Evolutionary conservation across 164 flowering plant genomes (phyloP), one percentile per base, ranked within the genome.

Genomic region (Annona cherimola): DNA sequence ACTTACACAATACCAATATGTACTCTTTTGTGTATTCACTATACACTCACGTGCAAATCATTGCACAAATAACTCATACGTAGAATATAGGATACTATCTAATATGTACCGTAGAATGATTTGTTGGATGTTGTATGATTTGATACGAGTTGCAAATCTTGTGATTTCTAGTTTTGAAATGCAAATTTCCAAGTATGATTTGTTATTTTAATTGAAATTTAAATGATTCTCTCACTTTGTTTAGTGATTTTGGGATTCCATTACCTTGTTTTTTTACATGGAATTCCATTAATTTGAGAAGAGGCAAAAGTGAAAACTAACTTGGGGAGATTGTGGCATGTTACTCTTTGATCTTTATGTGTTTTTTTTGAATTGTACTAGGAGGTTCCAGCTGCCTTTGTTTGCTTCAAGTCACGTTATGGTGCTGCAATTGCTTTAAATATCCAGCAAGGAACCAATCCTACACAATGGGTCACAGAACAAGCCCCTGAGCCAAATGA

Each of bases 371-470:
- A 42, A 26, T 68, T 73, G 41, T 75, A 61, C 65, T 75, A 95
- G 98, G 99, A 93, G 75, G 77, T 83, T 69, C 84, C 85, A 69
- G 93, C 97, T 63, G 98, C 99, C 20, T 91, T 95, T 81, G 99
- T 95, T 42, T 91, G 85, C 71, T 95, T 95, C 84, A 95, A 85
- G 78, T 78, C 96, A 65, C 92, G 92, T 18, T 86, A 86, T 80
- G 88, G 81, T 78, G 98, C 98, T 71, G 90, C 95, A 59, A 67
- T 76, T 81, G 91, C 88, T 75, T 71, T 78, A 59, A 87, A 86
- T 78, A 68, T 93, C 76, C 87, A 78, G 76, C 99, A 93, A 72
- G 85, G 91, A 3, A 69, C 42, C 11, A 82, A 93, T 80, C 98
- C 99, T 14, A 91, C 85, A 59, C 71, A 84, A 45, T 95, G 98